Base-by-base conservation (phyloP, 805 yeast genomes). In the Candida maesae region DNA sequence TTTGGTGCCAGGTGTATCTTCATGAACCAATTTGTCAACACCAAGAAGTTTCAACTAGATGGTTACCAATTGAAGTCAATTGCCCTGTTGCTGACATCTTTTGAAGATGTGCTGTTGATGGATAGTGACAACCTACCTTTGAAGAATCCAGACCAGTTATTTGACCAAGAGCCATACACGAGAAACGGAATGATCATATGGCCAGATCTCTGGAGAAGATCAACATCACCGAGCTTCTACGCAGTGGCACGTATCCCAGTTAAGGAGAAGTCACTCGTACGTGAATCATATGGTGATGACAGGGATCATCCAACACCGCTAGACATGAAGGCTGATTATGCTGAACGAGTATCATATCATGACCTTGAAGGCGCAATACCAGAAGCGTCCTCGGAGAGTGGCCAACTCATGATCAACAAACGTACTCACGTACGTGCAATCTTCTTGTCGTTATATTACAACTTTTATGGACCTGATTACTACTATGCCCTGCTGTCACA, bases 121-220 rank as follows among this genome's bases (percentile, higher is more conserved):
- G 96, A 88, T 56, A 78, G 91, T 27, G 96, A 88, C 61, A 79
- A 83, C 46, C 61, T 74, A 21, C 80, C 81, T 2, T 63, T 75
- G 23, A 72, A 68, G 49, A 60, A 68, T 10, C 73, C 81, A 4
- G 81, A 76, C 49, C 45, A 58, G 7, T 59, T 81, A 16, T 58
- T 58, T 38, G 48, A 47, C 24, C 49, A 53, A 46, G 80, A 61
- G 25, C 63, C 64, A 2, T 60, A 46, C 26, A 45, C 43, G 15
- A 55, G 67, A 2, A 52, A 63, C n/a, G 78, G 78, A 1, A 53
- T 74, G 33, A 66, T 74, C 36, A 72, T 70, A 1, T 80, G 85
- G 85, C 86, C 86, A 1, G 86, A 80, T 55, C 80, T 77, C 52
- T 80, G 86, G 86, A 72, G 78, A 57, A 64, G 86, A 39, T 77